Conservation (phyloP, 129 eudicot genomes). For the Oenanthe sinensis region DNA sequence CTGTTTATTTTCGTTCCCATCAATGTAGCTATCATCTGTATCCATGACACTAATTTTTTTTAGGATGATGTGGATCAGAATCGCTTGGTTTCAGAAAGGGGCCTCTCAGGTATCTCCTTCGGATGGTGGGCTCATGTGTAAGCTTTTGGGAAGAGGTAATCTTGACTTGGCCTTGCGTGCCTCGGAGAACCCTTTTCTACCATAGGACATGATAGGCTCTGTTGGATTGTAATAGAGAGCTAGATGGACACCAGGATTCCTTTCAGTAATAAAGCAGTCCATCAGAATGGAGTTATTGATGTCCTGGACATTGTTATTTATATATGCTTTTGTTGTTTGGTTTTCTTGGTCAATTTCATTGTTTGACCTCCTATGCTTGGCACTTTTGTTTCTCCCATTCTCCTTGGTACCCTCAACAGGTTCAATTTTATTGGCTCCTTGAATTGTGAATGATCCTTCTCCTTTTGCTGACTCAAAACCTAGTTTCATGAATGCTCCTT, state of each 20-base stretch:
- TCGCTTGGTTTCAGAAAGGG: conserved; percentile 57
- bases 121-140: conserved; percentile 38
- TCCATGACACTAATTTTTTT: conserved; percentile 29
- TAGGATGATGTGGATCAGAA: conserved; percentile 24
- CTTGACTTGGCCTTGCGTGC: conserved; percentile 34
- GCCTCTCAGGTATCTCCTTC: conserved; percentile 67
- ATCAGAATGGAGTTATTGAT: conserved; percentile 73
- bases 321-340: conserved; percentile 30
- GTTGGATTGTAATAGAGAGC: conserved; percentile 13
- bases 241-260: conserved; percentile 73
- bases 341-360: conserved; percentile 25
- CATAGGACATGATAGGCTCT: conserved; percentile 16
- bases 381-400: conserved; percentile 34
- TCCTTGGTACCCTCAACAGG: conserved; percentile 39
- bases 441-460: conserved; percentile 34
- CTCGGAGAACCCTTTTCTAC: conserved; percentile 16
- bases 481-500: conserved; percentile 74
- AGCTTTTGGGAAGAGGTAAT: conserved; percentile 34
- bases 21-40: conserved; percentile 1
- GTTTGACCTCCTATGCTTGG: conserved; percentile 17
- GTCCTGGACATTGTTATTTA: conserved; percentile 63
- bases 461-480: conserved; percentile 22
- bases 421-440: conserved; percentile 46
- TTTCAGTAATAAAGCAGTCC: conserved; percentile 41
- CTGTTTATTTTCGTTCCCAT: not conserved